These are phyloP conservation scores for Schoenoplectus triqueter DNA, from an alignment of 202 grass and related monocot species.

Conservation along the genomic window DNA sequence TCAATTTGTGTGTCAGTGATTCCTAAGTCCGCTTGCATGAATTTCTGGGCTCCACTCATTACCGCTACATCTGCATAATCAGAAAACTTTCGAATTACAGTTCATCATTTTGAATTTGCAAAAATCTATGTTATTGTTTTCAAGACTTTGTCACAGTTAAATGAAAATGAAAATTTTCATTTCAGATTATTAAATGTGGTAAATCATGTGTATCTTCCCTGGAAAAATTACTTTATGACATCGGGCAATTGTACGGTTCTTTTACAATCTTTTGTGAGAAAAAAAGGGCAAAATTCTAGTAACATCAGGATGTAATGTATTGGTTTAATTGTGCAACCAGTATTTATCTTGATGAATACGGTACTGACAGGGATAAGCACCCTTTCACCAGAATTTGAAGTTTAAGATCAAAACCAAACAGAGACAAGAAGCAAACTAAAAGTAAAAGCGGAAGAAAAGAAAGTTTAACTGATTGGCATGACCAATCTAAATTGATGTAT, in stretches of 20 bases:
- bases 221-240: background rate
- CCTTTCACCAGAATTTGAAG: background rate
- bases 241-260: background rate
- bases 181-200: background rate
- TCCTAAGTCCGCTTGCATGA: slow-evolving; percentile 63
- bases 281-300: background rate
- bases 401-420: background rate
- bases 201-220: background rate
- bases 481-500: background rate
- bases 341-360: background rate
- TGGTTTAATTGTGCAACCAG: background rate
- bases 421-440: background rate
- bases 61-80: slow-evolving; percentile 61
- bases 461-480: background rate
- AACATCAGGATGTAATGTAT: background rate
- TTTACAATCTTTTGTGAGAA: background rate
- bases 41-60: slow-evolving; percentile 81
- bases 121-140: background rate
- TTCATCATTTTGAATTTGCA: background rate
- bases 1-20: slow-evolving; percentile 81
- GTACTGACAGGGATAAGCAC: background rate
- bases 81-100: background rate
- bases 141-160: background rate
- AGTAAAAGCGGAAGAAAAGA: background rate
- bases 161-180: background rate